Conservation (phyloP, 176 grass and related monocot species). For the Thinopyrum elongatum region DNA sequence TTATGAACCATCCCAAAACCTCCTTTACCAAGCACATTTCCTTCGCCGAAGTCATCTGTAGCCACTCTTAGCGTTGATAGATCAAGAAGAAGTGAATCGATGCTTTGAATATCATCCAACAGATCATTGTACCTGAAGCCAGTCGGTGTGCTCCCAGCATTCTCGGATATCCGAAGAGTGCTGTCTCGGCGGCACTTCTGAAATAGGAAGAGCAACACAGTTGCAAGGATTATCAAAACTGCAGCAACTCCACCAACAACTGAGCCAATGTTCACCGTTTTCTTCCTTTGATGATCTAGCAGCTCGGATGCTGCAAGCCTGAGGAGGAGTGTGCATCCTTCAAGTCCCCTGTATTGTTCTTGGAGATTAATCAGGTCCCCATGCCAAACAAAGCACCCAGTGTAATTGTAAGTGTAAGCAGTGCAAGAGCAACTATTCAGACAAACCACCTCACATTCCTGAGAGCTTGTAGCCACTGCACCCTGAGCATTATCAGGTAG, state of each 20-base stretch:
- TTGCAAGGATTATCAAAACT: slow-evolving; percentile 10
- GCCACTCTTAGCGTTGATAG: not conserved
- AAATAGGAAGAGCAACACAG: slow-evolving; percentile 17
- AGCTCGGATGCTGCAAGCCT: slow-evolving; percentile 69
- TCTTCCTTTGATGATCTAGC: slow-evolving; percentile 20
- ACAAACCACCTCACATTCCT: slow-evolving; percentile 53
- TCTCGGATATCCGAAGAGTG: not conserved
- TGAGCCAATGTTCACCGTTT: slow-evolving; percentile 6
- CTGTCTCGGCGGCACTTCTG: slow-evolving; percentile 28
- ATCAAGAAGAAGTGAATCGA: not conserved
- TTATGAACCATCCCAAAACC: not conserved
- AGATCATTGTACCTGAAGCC: not conserved
- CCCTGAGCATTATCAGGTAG: slow-evolving; percentile 42
- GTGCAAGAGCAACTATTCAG: slow-evolving; percentile 61
- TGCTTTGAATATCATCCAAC: not conserved
- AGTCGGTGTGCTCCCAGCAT: not conserved
- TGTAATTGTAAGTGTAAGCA: slow-evolving; percentile 49
- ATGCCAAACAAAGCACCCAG: slow-evolving; percentile 59
- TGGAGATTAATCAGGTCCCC: slow-evolving; percentile 54
- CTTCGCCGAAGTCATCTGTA: not conserved
- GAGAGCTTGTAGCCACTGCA: slow-evolving; percentile 3
- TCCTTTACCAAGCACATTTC: not conserved
- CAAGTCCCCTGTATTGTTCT: slow-evolving; percentile 29
- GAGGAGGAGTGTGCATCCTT: slow-evolving; percentile 51
- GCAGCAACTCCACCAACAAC: slow-evolving; percentile 34